Evolutionary conservation across 345 rosid species (phyloP).

Genomic region (Dovyalis caffra): DNA sequence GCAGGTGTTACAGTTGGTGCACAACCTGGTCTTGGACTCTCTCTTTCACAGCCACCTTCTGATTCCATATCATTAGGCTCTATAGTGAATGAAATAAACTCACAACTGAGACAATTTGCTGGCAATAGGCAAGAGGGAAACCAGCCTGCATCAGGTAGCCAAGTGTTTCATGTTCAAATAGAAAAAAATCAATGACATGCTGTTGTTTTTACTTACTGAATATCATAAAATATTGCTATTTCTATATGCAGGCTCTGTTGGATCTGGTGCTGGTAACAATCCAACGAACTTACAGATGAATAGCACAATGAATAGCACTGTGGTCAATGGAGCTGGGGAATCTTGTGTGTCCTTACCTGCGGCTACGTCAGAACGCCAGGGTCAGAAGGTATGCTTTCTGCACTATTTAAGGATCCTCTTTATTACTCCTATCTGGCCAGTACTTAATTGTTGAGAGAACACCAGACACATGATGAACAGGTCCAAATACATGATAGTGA

Average conservation of each 20-base stretch:
- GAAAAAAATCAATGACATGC: neutral
- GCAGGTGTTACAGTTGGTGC: conserved; percentile 29
- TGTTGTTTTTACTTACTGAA: neutral
- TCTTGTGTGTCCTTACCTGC: conserved; percentile 25
- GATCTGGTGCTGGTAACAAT: neutral
- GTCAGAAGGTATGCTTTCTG: conserved; percentile 43
- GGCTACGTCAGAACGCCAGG: conserved; percentile 30
- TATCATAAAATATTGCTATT: neutral
- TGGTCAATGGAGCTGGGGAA: conserved; percentile 34
- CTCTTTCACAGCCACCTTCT: conserved; percentile 36
- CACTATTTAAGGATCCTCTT: neutral
- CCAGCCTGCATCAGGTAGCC: conserved; percentile 49
- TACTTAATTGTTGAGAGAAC: conserved; percentile 10
- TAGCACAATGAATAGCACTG: conserved; percentile 18
- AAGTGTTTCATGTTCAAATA: neutral
- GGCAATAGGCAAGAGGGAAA: conserved; percentile 46
- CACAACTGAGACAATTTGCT: conserved; percentile 43
- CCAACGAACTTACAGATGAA: neutral
- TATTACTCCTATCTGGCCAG: neutral
- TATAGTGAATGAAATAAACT: conserved; percentile 41
- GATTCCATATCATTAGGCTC: conserved; percentile 40
- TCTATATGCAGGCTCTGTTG: neutral
- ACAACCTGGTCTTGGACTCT: conserved; percentile 30
- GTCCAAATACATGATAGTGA: conserved; percentile 9
- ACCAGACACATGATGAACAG: conserved; percentile 35